Percentiles rank a stretch among this genome's conserved stretches.
These are phyloP conservation scores for Phytopythium montanum DNA, from an alignment of 352 stramenopile genomes.

Conservation along the genomic window DNA sequence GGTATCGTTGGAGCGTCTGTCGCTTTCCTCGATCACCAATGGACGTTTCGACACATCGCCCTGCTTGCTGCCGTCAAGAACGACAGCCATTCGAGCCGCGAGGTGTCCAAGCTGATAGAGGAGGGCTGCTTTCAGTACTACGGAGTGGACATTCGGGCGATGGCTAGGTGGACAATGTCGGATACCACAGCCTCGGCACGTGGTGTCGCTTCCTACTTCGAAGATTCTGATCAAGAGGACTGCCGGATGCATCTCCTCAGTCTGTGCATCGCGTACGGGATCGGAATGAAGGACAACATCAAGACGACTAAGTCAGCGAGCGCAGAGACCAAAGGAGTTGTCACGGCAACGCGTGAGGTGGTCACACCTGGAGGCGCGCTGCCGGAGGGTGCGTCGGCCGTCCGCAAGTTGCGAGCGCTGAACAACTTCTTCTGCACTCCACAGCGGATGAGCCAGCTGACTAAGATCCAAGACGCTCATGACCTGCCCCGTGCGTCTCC, in stretches of 20 bases:
- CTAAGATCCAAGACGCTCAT: neutral
- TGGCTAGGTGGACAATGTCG: neutral
- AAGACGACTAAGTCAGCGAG: no score
- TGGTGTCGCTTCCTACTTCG: constrained; percentile 5
- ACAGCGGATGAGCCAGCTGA: no score
- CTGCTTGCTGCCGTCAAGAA: neutral
- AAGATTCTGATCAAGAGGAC: constrained; percentile 10
- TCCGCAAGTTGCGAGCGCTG: no score
- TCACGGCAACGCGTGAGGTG: neutral
- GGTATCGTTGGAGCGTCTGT: neutral
- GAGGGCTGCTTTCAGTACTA: neutral
- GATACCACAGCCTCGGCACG: constrained; percentile 1
- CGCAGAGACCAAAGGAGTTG: no score
- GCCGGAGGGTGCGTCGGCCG: neutral
- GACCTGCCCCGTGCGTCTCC: neutral
- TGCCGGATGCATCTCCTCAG: constrained; percentile 11
- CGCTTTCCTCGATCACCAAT: constrained; percentile 5
- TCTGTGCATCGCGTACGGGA: constrained; percentile 1
- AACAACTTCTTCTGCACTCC: no score
- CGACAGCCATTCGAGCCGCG: neutral
- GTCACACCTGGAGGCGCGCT: neutral
- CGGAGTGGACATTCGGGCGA: neutral
- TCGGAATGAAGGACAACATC: no score
- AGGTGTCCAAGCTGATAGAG: constrained; percentile 1
- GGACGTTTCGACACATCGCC: constrained; percentile 3